These are phyloP conservation scores for Mycena filopes DNA, from an alignment of 768 basidiomycete species.

Conservation along the genomic window DNA sequence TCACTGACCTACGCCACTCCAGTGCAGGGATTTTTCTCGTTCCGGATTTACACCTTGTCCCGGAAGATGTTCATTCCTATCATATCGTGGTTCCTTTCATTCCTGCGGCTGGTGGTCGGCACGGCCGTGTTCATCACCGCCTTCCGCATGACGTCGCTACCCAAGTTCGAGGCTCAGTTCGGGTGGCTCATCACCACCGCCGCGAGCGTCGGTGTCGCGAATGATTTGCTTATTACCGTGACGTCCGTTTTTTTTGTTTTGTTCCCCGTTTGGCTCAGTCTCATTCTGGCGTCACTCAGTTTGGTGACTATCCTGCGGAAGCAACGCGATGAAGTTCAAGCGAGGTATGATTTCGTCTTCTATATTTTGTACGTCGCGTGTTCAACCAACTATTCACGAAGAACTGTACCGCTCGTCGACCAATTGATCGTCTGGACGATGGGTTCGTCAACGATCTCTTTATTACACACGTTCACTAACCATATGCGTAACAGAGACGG, in stretches of 20 bases:
- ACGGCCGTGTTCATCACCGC: neutral
- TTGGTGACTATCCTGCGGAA: neutral
- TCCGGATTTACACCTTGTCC: neutral
- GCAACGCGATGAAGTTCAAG: neutral
- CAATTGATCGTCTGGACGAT: slow-evolving; percentile 4
- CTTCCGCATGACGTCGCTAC: neutral
- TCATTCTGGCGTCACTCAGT: too few relatives aligned
- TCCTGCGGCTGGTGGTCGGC: neutral
- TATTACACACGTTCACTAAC: too few relatives aligned
- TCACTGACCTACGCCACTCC: too few relatives aligned
- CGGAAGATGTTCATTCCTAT: neutral
- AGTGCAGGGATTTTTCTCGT: slow-evolving; percentile 3
- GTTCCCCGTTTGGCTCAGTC: too few relatives aligned
- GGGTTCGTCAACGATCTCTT: neutral
- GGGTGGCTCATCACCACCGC: neutral
- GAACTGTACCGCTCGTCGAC: neutral
- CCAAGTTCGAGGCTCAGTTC: neutral
- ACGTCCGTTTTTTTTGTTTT: too few relatives aligned
- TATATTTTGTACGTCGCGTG: too few relatives aligned
- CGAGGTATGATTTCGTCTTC: neutral
- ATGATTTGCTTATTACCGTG: neutral
- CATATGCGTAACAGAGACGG: neutral
- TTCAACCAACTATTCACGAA: too few relatives aligned
- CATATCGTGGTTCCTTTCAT: neutral
- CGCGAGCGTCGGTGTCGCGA: neutral